Conservation (phyloP, 345 rosid species). For the Toxicodendron radicans region DNA sequence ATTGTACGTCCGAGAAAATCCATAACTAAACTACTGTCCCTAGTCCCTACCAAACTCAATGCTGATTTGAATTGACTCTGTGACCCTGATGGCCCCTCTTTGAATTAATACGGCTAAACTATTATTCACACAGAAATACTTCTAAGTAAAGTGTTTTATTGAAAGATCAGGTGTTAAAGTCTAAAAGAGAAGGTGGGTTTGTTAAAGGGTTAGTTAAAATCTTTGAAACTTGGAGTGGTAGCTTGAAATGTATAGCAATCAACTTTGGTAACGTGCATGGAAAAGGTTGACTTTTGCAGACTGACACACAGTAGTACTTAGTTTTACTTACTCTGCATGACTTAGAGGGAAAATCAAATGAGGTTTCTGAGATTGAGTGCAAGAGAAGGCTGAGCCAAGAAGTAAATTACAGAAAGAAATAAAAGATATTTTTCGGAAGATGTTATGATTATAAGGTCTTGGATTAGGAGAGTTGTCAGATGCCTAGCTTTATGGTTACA, state of each 20-base stretch:
- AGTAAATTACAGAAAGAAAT: not conserved
- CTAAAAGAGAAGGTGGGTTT: not conserved
- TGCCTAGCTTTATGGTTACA: constrained; percentile 37
- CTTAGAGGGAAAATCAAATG: not conserved
- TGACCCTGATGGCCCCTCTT: not conserved
- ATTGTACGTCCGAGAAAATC: not conserved
- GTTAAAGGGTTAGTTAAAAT: constrained; percentile 3
- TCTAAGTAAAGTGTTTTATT: too few relatives aligned
- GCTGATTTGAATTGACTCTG: not conserved
- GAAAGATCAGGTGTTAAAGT: not conserved
- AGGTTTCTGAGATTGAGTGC: constrained; percentile 12
- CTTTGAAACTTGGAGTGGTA: not conserved
- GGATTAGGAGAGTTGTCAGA: constrained; percentile 28
- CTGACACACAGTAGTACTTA: not conserved
- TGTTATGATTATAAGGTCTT: constrained; percentile 13
- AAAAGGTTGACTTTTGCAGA: not conserved
- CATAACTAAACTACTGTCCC: not conserved
- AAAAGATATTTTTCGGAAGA: not conserved
- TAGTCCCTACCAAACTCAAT: constrained; percentile 13
- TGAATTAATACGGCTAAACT: too few relatives aligned
- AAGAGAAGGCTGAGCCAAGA: constrained; percentile 6
- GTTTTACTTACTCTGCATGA: not conserved
- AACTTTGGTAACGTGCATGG: constrained; percentile 17
- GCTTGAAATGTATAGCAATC: constrained; percentile 4
- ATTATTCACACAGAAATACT: too few relatives aligned